Evolutionary conservation across 805 yeast genomes (phyloP).

Genomic region (Clavispora vitiphila): DNA sequence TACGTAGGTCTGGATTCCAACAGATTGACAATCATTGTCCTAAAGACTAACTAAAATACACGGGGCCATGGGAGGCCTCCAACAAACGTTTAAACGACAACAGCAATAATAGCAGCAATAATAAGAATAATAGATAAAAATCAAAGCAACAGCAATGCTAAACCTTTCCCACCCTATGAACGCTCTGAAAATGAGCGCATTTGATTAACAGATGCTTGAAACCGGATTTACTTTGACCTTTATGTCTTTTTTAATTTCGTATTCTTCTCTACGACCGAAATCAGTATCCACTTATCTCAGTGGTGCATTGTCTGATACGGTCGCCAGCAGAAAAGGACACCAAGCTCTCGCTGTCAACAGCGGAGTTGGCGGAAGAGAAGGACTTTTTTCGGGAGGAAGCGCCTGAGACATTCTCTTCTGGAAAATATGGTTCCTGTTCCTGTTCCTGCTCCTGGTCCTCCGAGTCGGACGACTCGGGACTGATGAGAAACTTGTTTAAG

Average conservation of each 20-base stretch:
- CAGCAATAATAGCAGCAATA: background rate
- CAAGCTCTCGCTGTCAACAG: slow-evolving; percentile 31
- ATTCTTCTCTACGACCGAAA: no score
- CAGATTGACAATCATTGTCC: background rate
- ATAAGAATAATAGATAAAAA: background rate
- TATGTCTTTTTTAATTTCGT: no score
- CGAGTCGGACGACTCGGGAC: slow-evolving; percentile 23
- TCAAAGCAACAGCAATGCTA: background rate
- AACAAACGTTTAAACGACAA: background rate
- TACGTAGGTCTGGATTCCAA: background rate
- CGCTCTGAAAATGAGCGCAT: background rate
- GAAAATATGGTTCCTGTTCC: slow-evolving; percentile 10
- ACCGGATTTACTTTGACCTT: no score
- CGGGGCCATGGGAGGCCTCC: background rate
- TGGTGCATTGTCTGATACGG: slow-evolving; percentile 34
- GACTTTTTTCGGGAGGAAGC: slow-evolving; percentile 13
- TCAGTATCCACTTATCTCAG: slow-evolving; percentile 29
- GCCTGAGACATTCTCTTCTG: slow-evolving; percentile 1
- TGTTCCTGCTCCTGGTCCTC: slow-evolving; percentile 18
- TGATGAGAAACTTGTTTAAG: slow-evolving; percentile 17
- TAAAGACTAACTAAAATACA: slow-evolving; percentile 2
- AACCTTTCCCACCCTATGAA: background rate
- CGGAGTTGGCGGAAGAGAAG: slow-evolving; percentile 9
- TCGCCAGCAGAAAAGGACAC: slow-evolving; percentile 36
- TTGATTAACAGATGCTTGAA: background rate